Conservation (phyloP, 75 land plant species). For the Pseudotsuga menziesii region DNA sequence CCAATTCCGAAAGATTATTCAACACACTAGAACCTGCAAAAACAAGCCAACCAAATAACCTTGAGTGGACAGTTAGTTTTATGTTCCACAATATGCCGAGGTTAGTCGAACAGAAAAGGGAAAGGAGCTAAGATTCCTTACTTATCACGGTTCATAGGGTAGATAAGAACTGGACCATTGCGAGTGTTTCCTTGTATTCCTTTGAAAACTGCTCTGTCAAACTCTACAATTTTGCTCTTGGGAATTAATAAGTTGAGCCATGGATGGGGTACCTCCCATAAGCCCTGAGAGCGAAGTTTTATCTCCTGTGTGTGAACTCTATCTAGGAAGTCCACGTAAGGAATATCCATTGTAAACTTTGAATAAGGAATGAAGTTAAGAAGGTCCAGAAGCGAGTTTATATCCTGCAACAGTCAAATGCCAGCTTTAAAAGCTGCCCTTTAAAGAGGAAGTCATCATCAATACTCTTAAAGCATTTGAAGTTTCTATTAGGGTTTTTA, state of each 20-base stretch:
- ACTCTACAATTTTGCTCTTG: constrained; percentile 21
- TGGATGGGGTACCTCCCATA: constrained; percentile 34
- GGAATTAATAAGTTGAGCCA: constrained; percentile 37
- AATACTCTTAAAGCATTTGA: too few relatives aligned
- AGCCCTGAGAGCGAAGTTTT: constrained; percentile 14
- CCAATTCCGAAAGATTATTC: too few relatives aligned
- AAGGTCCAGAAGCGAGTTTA: constrained; percentile 13
- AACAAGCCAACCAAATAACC: too few relatives aligned
- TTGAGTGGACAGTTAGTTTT: too few relatives aligned
- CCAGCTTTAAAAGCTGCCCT: too few relatives aligned
- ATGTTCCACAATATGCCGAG: too few relatives aligned
- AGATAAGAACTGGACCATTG: constrained; percentile 30
- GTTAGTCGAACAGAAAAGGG: too few relatives aligned
- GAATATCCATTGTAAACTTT: constrained; percentile 19
- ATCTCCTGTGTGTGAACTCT: constrained; percentile 32
- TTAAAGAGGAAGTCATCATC: background rate
- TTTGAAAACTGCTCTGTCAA: constrained; percentile 28
- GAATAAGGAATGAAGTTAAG: constrained; percentile 20
- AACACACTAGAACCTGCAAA: too few relatives aligned
- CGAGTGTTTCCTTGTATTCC: constrained; percentile 10
- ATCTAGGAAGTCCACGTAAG: constrained; percentile 34
- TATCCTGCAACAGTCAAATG: constrained; percentile 6
- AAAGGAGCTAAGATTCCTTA: constrained; percentile 4
- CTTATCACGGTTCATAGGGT: constrained; percentile 37
- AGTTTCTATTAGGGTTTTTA: background rate